Evolutionary conservation across 1,139 yeast species (phyloP).

Genomic region (Hyphopichia burtonii): DNA sequence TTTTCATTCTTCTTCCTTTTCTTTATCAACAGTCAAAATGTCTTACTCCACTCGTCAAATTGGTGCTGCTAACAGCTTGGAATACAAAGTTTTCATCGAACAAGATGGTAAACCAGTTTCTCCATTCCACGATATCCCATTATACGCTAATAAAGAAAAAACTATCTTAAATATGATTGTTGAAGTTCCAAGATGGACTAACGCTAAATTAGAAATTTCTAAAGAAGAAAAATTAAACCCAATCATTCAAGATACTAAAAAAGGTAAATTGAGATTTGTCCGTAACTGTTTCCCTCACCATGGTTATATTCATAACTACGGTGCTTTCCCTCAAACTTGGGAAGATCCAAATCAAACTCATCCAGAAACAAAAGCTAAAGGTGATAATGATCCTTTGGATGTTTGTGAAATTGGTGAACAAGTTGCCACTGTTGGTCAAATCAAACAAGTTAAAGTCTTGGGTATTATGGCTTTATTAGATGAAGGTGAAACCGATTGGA

Average conservation of each 20-base stretch:
- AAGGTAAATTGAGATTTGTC: conserved; percentile 82
- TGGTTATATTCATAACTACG: conserved; percentile 95
- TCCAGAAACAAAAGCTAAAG: conserved; percentile 79
- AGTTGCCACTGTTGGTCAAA: conserved; percentile 68
- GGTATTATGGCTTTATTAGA: conserved; percentile 94
- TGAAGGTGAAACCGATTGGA: conserved; percentile 99
- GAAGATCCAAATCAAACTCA: conserved; percentile 63
- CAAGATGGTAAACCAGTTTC: conserved; percentile 47
- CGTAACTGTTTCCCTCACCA: conserved; percentile 94
- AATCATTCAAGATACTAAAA: conserved; percentile 88
- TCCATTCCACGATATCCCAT: conserved; percentile 85
- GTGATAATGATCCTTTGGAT: conserved; percentile 96
- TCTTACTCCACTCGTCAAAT: conserved; percentile 77
- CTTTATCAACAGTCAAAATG: conserved; percentile 33
- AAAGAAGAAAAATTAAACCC: conserved; percentile 79
- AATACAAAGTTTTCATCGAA: conserved; percentile 71
- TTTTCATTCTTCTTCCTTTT: neutral
- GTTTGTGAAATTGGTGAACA: conserved; percentile 89
- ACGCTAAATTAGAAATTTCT: conserved; percentile 88
- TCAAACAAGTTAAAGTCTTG: conserved; percentile 81
- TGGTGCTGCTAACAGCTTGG: conserved; percentile 90
- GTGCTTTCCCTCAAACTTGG: conserved; percentile 99
- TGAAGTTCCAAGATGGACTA: conserved; percentile 95
- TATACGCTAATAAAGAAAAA: conserved; percentile 60
- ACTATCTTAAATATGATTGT: conserved; percentile 83